Base-by-base conservation (phyloP, 306 rosid genomes). In the Carpinus fangiana region DNA sequence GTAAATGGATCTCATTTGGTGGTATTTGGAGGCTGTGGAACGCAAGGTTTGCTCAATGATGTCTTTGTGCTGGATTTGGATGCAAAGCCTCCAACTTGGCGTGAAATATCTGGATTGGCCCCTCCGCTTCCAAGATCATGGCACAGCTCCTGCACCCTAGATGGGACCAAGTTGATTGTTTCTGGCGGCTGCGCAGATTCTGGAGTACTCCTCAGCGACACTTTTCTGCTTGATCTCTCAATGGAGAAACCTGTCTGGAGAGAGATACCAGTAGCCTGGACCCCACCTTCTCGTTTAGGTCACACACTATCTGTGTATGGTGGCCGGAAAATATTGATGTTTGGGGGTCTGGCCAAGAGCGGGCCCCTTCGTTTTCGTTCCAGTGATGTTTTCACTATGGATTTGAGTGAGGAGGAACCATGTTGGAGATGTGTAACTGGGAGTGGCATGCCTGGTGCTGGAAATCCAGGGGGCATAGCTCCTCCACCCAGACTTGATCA, bases 401-500 rank as follows among this genome's bases (percentile, higher is more conserved):
- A 96, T 84, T 78, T 96, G 72, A 90, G 98, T 72, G 99, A 96
- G 86, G 99, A 96, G 18, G 98, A 91, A 54, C 99, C 99, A 0
- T 93, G 97, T 81, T 96, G 99, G 99, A 93, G 96, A 86, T 93
- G 98, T 76, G 98, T 96, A 38, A 90, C 98, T 0, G 98, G 97
- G 47, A 91, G 96, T 81, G 99, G 97, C 80, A 89, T 96, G 91
- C 99, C 99, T 0, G 98, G 99, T 79, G 91, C 97, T 66, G 99
- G 98, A 76, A 96, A 96, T 84, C 99, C 99, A 2, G 97, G 94
- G 77, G 99, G 99, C 50, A 81, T 87, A 41, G 99, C 99, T 72
- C 99, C 99, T 77, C 99, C 99, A 41, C 99, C 99, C 75, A 93
- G 99, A 86, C 97, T 96, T 53, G 99, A 96, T 84, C 99, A 96